Percentiles rank a stretch among this genome's conserved stretches.
phyloP scores from a whole-genome alignment of 2,329 filamentous ascomycete genomes.

The Rutstroemia sp. region DNA sequence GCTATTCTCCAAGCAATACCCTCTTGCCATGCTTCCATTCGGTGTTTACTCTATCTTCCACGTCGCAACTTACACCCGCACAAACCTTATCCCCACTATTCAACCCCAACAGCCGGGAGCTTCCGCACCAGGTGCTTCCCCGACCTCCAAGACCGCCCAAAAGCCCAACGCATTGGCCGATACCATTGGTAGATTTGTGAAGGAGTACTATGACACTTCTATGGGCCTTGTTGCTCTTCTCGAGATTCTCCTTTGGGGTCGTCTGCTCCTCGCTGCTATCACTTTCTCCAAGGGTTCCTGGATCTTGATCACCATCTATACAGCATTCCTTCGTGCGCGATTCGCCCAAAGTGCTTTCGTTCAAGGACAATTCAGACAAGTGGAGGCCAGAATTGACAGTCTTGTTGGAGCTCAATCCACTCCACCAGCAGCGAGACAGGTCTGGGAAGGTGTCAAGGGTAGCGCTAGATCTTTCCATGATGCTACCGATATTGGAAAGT shows the following conservation, averaged over 20 bases:
- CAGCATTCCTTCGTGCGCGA: slow-evolving; percentile 83
- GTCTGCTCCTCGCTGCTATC: slow-evolving; percentile 71
- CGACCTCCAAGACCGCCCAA: slow-evolving; percentile 49
- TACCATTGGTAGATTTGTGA: slow-evolving; percentile 85
- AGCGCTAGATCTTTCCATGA: slow-evolving; percentile 67
- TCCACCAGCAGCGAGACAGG: slow-evolving; percentile 69
- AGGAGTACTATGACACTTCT: slow-evolving; percentile 93
- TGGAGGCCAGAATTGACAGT: slow-evolving; percentile 71
- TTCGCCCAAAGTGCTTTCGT: slow-evolving; percentile 88
- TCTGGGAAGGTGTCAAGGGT: slow-evolving; percentile 75
- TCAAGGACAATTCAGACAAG: slow-evolving; percentile 68
- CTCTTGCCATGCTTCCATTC: slow-evolving; percentile 87
- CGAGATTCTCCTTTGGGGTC: slow-evolving; percentile 81
- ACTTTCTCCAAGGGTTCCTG: slow-evolving; percentile 87
- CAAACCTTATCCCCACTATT: slow-evolving; percentile 84
- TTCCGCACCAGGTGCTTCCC: slow-evolving; percentile 46
- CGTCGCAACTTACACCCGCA: slow-evolving; percentile 91
- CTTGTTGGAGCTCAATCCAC: slow-evolving; percentile 80
- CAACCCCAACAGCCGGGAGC: slow-evolving; percentile 55
- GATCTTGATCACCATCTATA: slow-evolving; percentile 81
- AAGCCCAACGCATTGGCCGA: slow-evolving; percentile 57
- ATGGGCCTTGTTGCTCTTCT: slow-evolving; percentile 89
- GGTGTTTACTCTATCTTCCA: slow-evolving; percentile 98
- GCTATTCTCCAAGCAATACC: slow-evolving; percentile 85
- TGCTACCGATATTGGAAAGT: slow-evolving; percentile 70